Conservation (phyloP, 2,329 filamentous ascomycete species). For the Daldinia sp. region DNA sequence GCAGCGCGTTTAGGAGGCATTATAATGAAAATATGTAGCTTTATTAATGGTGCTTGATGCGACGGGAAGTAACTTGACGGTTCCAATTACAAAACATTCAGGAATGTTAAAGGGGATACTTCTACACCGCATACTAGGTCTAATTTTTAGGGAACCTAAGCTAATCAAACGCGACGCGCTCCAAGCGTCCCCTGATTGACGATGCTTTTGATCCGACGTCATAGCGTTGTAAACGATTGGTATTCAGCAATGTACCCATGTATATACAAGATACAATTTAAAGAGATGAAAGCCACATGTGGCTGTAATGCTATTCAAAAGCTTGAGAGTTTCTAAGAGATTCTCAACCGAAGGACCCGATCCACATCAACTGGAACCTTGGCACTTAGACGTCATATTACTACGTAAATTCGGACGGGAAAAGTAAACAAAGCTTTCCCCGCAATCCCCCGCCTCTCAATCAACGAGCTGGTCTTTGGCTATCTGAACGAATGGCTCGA, state of each 20-base stretch:
- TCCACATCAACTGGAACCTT: neutral
- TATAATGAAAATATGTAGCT: neutral
- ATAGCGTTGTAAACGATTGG: neutral
- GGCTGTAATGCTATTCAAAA: neutral
- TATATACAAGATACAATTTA: too few relatives aligned
- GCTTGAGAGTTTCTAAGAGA: neutral
- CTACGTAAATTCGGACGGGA: neutral
- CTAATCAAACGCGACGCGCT: neutral
- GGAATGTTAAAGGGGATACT: neutral
- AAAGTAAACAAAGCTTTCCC: neutral
- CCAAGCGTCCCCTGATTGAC: neutral
- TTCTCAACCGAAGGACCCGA: neutral
- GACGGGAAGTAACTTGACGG: too few relatives aligned
- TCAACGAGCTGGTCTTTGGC: too few relatives aligned
- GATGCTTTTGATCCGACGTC: neutral
- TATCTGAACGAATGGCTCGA: too few relatives aligned
- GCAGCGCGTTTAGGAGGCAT: neutral
- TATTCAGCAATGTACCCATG: neutral
- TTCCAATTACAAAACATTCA: too few relatives aligned
- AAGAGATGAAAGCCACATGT: neutral
- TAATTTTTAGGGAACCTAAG: neutral
- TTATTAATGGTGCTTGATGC: neutral
- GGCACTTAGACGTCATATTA: neutral
- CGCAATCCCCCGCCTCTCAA: constrained; percentile 1
- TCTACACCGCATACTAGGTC: neutral